A percentile compares a stretch with the other conserved stretches of the same genome.
phyloP scores from a whole-genome alignment of 306 rosid species.

The Quercus bicolor region DNA sequence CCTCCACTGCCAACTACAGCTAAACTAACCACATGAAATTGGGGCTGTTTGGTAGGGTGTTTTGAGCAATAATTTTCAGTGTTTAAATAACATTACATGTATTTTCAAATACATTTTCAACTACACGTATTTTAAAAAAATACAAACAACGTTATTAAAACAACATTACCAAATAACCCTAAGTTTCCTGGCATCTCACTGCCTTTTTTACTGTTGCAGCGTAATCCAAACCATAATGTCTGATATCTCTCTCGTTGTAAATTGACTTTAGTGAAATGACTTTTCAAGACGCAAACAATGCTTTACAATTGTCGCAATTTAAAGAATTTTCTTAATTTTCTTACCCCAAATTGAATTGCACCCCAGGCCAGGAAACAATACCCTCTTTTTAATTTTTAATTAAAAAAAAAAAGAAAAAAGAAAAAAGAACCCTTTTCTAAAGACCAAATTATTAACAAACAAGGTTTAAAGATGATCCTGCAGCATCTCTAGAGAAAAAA shows the following conservation, averaged over 20 bases:
- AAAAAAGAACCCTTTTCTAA: neutral
- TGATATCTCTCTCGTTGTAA: neutral
- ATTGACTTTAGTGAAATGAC: neutral
- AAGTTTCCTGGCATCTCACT: neutral
- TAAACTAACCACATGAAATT: neutral
- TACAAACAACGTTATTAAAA: too few species aligned
- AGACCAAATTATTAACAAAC: neutral
- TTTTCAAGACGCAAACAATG: neutral
- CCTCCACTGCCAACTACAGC: neutral
- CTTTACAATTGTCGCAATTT: neutral
- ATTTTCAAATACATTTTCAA: accelerated
- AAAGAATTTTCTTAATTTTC: neutral
- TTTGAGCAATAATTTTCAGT: too few species aligned
- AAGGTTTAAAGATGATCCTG: neutral
- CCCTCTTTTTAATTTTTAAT: too few species aligned
- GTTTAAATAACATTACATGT: too few species aligned
- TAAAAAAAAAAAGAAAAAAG: neutral
- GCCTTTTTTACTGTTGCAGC: neutral
- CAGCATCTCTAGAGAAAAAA: neutral
- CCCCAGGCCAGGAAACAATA: neutral
- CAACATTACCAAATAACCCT: too few species aligned
- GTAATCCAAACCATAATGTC: neutral
- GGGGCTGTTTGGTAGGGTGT: too few species aligned
- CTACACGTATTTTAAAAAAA: too few species aligned
- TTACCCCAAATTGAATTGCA: neutral